phyloP scores from a whole-genome alignment of 805 yeast species.

The Wickerhamiella sorbophila region DNA sequence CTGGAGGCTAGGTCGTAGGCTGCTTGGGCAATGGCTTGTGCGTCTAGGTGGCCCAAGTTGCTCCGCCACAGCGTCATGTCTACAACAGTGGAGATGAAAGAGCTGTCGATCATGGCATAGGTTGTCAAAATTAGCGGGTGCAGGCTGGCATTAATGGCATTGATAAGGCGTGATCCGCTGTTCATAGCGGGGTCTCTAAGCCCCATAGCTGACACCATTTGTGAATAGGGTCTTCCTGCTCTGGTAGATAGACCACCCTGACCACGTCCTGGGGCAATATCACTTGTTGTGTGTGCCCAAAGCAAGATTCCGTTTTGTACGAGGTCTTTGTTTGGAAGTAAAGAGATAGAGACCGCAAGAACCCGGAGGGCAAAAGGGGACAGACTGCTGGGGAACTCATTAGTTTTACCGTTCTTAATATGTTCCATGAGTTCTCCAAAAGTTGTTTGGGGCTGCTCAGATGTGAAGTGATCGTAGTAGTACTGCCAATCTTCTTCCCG shows the following conservation, averaged over 20 bases:
- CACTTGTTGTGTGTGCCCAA: slow-evolving; percentile 4
- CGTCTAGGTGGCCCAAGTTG: slow-evolving; percentile 5
- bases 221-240: slow-evolving; percentile 1
- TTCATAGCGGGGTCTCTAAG: not conserved
- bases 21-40: slow-evolving; percentile 9
- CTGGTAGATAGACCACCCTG: slow-evolving; percentile 6
- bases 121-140: slow-evolving; percentile 10
- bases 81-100: slow-evolving; percentile 3
- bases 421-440: slow-evolving; percentile 5
- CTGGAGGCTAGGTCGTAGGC: slow-evolving; percentile 5
- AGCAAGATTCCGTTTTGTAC: not conserved
- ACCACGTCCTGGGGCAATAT: slow-evolving; percentile 8
- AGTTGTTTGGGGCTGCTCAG: slow-evolving; percentile 1
- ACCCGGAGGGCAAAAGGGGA: not conserved
- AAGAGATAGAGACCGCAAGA: not conserved
- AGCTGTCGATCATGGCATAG: slow-evolving; percentile 5
- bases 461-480: not conserved
- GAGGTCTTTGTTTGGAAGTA: not conserved
- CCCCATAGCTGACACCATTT: slow-evolving; percentile 5
- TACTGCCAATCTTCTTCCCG: slow-evolving; percentile 16
- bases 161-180: slow-evolving; percentile 2
- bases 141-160: slow-evolving; percentile 5
- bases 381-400: not conserved
- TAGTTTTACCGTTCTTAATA: not conserved
- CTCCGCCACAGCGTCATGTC: slow-evolving; percentile 7